These are phyloP conservation scores for Pseudoneurospora amorphoporcata DNA, from an alignment of 495 filamentous ascomycete genomes.

Conservation along the genomic window DNA sequence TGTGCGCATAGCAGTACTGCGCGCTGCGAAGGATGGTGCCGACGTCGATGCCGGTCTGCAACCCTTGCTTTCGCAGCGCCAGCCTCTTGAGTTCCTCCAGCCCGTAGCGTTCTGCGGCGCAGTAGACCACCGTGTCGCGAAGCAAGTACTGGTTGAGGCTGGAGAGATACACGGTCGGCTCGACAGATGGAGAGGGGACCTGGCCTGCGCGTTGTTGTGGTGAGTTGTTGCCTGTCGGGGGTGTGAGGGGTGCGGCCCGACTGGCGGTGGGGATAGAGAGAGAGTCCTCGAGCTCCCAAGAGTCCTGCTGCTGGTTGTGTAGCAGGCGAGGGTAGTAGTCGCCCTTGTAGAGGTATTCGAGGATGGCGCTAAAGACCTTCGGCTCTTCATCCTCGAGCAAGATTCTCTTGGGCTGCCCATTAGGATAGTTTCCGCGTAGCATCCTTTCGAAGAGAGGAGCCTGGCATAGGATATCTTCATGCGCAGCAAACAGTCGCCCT, in stretches of 20 bases:
- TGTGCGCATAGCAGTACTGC: slow-evolving; percentile 89
- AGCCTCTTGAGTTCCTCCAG: slow-evolving; percentile 80
- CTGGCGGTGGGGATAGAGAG: slow-evolving; percentile 9
- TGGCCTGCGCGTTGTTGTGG: slow-evolving; percentile 27
- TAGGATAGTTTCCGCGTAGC: slow-evolving; percentile 51
- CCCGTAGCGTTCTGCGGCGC: slow-evolving; percentile 73
- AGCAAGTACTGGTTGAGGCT: slow-evolving; percentile 63
- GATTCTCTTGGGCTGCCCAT: slow-evolving; percentile 55
- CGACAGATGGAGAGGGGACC: slow-evolving; percentile 36
- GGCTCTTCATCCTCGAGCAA: slow-evolving; percentile 76
- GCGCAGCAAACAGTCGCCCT: slow-evolving; percentile 80
- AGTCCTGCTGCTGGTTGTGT: slow-evolving; percentile 55
- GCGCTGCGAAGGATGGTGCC: slow-evolving; percentile 81
- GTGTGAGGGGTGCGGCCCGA: slow-evolving; percentile 21
- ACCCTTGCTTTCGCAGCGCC: slow-evolving; percentile 83
- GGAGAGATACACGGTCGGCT: slow-evolving; percentile 60
- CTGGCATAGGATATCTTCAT: slow-evolving; percentile 73
- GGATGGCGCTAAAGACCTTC: slow-evolving; percentile 79
- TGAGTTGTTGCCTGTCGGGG: slow-evolving; percentile 29
- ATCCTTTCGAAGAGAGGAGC: slow-evolving; percentile 69
- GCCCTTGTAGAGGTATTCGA: slow-evolving; percentile 91
- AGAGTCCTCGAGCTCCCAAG: slow-evolving; percentile 64
- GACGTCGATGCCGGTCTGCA: slow-evolving; percentile 75
- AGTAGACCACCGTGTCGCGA: slow-evolving; percentile 87
- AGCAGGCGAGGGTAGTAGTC: slow-evolving; percentile 78